Conservation (phyloP, 176 grass and related monocot genomes). For the Bolboschoenus planiculmis region DNA sequence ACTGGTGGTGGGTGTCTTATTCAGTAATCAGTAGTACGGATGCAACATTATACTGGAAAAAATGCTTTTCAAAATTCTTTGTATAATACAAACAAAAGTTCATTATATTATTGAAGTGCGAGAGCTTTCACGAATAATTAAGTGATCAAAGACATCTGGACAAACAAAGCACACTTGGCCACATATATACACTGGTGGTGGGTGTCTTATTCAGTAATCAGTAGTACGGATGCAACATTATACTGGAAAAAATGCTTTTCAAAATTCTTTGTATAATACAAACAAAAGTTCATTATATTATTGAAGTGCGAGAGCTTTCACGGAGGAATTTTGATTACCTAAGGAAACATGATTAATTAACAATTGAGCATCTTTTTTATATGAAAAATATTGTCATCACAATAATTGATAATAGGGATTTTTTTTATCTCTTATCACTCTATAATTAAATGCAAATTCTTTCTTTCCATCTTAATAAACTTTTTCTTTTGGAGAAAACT, state of each 20-base stretch:
- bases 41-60: not conserved
- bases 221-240: not conserved
- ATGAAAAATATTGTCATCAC: too few relatives aligned
- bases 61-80: not conserved
- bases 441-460: too few relatives aligned
- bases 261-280: not conserved
- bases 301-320: not conserved
- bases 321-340: too few relatives aligned
- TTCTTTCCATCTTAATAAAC: too few relatives aligned
- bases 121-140: not conserved
- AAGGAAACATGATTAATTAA: too few relatives aligned
- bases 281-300: not conserved
- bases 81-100: not conserved
- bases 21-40: too few relatives aligned
- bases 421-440: too few relatives aligned
- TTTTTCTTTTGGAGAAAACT: too few relatives aligned
- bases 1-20: not conserved
- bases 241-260: not conserved
- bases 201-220: not conserved
- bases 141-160: not conserved
- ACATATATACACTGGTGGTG: not conserved
- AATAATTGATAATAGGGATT: too few relatives aligned
- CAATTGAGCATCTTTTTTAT: too few relatives aligned
- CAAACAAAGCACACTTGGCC: not conserved
- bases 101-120: not conserved